Base-by-base conservation (phyloP, 495 filamentous ascomycete species). In the Collariella sp. region DNA sequence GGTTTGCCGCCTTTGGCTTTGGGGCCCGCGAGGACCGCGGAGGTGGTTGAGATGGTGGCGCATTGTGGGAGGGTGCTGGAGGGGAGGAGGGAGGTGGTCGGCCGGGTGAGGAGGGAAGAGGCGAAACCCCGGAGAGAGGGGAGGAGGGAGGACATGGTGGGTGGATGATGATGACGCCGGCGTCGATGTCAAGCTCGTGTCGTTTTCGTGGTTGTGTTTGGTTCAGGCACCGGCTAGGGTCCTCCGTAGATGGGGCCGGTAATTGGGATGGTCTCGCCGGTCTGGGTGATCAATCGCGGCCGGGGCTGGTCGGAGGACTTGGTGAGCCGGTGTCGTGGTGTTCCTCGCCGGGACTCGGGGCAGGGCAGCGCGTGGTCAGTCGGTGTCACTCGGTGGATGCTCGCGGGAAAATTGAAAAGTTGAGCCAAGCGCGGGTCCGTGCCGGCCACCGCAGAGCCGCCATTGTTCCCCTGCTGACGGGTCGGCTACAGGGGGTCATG, bases 101-200 rank as follows among this genome's bases (percentile, higher is more conserved):
- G 36, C 20, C 53, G 60, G 55, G 34, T 12, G 34, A 62, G 23
- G 44, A 68, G 51, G 35, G 54, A 58, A 15, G 65, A 60, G 59
- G 65, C 59, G 34, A 66, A 53, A 56, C 61, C 65, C 23, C 64
- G 57, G 54, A 68, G 56, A 50, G 52, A 57, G 7, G 39, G 45
- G 22, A 59, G 41, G 11, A 33, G 19, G 55, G 61, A 56, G 5
- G 62, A 58, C 65, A 67, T 67, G 16, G 43, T 54, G 49, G 41
- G 31, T 19, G 13, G 40, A 11, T n/a, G 1, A 5, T 15, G 42
- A 24, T 16, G 22, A 7, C 20, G 42, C 9, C 9, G n/a, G 12
- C 5, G 20, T 29, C 22, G 11, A 22, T 1, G 5, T n/a, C 13
- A 20, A 16, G 12, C 23, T 45, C 2, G 22, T n/a, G 22, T 41